Evolutionary conservation across 1,284 basidiomycete species (phyloP).

Genomic region (Austroboletus novae-zelandiae): DNA sequence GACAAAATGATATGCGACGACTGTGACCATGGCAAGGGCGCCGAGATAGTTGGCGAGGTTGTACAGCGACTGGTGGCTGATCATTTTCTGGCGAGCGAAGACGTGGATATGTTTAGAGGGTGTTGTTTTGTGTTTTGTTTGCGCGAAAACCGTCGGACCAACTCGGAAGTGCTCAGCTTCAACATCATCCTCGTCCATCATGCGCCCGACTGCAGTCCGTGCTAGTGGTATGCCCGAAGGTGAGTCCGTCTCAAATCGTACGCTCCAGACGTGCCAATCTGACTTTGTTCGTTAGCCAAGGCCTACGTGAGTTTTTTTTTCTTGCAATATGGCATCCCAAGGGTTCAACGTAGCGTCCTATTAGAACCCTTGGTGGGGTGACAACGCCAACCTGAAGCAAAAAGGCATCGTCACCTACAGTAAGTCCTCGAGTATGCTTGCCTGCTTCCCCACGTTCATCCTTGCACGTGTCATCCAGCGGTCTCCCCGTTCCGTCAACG

Average conservation of each 20-base stretch:
- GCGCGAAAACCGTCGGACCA: neutral
- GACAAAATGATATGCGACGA: slow-evolving; percentile 85
- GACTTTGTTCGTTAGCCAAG: slow-evolving; percentile 41
- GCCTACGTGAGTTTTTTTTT: slow-evolving; percentile 57
- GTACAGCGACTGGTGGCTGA: slow-evolving; percentile 78
- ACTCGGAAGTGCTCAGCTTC: neutral
- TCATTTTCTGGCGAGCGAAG: slow-evolving; percentile 46
- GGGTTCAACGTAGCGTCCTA: slow-evolving; percentile 12
- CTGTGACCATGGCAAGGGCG: slow-evolving; percentile 76
- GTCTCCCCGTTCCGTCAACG: slow-evolving; percentile 81
- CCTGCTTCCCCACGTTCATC: slow-evolving; percentile 1
- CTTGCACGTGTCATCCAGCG: slow-evolving; percentile 41
- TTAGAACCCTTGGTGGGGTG: slow-evolving; percentile 93
- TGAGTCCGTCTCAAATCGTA: slow-evolving; percentile 39
- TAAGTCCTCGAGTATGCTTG: slow-evolving; percentile 42
- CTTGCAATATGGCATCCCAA: neutral
- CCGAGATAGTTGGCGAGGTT: slow-evolving; percentile 82
- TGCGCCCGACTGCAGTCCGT: slow-evolving; percentile 60
- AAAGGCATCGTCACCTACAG: slow-evolving; percentile 82
- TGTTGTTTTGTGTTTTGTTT: no score
- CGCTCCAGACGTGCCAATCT: neutral
- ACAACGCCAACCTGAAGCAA: slow-evolving; percentile 66
- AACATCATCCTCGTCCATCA: slow-evolving; percentile 34
- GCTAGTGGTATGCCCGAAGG: slow-evolving; percentile 69
- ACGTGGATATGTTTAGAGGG: no score